phyloP scores from a whole-genome alignment of 805 yeast genomes.

The Candida ascalaphidarum region DNA sequence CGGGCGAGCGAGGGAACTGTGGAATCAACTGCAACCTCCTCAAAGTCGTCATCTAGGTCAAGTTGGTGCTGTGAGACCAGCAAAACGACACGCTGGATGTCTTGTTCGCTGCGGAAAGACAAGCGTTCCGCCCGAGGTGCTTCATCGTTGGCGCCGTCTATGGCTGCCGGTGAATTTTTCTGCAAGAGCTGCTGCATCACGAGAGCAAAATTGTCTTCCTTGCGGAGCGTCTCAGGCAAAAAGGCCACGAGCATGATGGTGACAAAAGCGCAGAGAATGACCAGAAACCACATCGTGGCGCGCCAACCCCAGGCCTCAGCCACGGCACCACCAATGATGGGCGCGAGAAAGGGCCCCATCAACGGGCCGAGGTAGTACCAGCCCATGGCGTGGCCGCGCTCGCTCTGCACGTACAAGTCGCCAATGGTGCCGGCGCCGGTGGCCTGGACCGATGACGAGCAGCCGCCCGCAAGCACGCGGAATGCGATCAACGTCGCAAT shows the following conservation, averaged over 20 bases:
- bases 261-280: constrained; percentile 54
- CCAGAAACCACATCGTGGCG: constrained; percentile 81
- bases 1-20: too few relatives aligned
- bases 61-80: too few relatives aligned
- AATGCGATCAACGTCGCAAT: constrained; percentile 59
- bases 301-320: constrained; percentile 76
- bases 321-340: constrained; percentile 71
- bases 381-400: constrained; percentile 77
- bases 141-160: too few relatives aligned
- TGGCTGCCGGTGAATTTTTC: too few relatives aligned
- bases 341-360: constrained; percentile 72
- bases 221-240: constrained; percentile 75
- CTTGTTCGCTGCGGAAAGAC: too few relatives aligned
- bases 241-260: constrained; percentile 42
- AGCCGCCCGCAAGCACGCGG: constrained; percentile 70
- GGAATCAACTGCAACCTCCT: constrained; percentile 1
- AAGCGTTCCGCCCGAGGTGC: too few relatives aligned
- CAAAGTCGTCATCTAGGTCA: constrained; percentile 1
- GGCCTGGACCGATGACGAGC: constrained; percentile 72
- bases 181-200: constrained; percentile 17
- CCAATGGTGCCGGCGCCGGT: constrained; percentile 87
- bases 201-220: constrained; percentile 52
- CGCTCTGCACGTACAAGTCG: constrained; percentile 57
- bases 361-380: constrained; percentile 74
- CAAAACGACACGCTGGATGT: too few relatives aligned